Conservation (phyloP, 1,139 yeast genomes). For the Sugiyamaella castrensis region DNA sequence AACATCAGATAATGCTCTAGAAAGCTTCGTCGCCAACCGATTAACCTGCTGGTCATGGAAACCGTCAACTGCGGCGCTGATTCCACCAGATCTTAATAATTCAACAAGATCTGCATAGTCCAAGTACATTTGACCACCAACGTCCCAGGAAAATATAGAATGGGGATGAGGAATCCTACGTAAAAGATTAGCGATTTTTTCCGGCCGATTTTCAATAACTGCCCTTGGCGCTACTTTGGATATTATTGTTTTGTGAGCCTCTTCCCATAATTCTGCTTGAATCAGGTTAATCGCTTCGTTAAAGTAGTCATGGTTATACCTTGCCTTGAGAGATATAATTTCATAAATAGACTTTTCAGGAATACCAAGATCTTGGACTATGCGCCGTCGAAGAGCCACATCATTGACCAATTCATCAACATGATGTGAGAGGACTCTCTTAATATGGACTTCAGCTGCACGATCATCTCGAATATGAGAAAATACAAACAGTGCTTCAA, state of each 20-base stretch:
- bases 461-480: constrained; percentile 51
- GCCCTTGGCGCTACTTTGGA: constrained; percentile 65
- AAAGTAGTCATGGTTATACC: constrained; percentile 50
- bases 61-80: not conserved
- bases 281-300: constrained; percentile 61
- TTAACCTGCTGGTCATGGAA: not conserved
- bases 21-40: constrained; percentile 32
- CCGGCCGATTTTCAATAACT: constrained; percentile 46
- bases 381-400: constrained; percentile 47
- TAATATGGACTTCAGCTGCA: constrained; percentile 43
- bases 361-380: constrained; percentile 43
- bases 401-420: constrained; percentile 43
- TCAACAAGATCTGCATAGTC: constrained; percentile 29
- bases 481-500: constrained; percentile 60
- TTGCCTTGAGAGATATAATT: constrained; percentile 38
- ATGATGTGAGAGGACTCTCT: constrained; percentile 48
- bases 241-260: constrained; percentile 61
- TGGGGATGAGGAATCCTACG: constrained; percentile 41
- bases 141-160: constrained; percentile 52
- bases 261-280: constrained; percentile 56
- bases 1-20: constrained; percentile 45
- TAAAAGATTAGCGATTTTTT: constrained; percentile 44
- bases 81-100: not conserved
- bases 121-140: constrained; percentile 42
- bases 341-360: constrained; percentile 27